Evolutionary conservation across 805 yeast genomes (phyloP).

Genomic region (Peterozyma xylosa): DNA sequence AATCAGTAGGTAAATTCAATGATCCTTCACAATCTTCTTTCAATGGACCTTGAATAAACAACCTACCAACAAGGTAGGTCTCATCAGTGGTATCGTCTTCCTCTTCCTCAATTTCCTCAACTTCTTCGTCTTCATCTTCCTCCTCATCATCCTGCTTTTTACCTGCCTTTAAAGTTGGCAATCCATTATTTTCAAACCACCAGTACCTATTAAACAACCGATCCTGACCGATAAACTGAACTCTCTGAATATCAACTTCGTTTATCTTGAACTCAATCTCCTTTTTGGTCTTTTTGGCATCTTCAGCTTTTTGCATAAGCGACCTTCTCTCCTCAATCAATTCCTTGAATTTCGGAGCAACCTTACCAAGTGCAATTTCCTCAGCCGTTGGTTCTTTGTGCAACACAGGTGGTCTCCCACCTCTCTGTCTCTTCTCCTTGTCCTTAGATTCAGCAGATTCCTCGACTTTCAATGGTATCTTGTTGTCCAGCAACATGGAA

Average conservation of each 20-base stretch:
- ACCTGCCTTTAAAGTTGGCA: slow-evolving; percentile 35
- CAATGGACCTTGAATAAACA: slow-evolving; percentile 91
- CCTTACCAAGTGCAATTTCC: slow-evolving; percentile 29
- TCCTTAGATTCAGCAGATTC: slow-evolving; percentile 15
- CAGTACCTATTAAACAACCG: slow-evolving; percentile 81
- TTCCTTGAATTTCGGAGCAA: slow-evolving; percentile 33
- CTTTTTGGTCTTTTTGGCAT: slow-evolving; percentile 38
- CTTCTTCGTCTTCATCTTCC: slow-evolving; percentile 29
- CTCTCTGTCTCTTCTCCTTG: slow-evolving; percentile 15
- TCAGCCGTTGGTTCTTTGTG: slow-evolving; percentile 23
- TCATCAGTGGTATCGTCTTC: slow-evolving; percentile 40
- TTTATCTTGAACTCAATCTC: slow-evolving; percentile 53
- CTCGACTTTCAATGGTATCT: slow-evolving; percentile 15
- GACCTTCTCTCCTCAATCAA: slow-evolving; percentile 38
- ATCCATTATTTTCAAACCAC: slow-evolving; percentile 91
- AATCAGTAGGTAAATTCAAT: slow-evolving; percentile 27
- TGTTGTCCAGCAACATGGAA: slow-evolving; percentile 19
- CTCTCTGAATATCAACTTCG: slow-evolving; percentile 71
- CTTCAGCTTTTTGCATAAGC: slow-evolving; percentile 31
- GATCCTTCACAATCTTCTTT: slow-evolving; percentile 28
- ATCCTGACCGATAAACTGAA: slow-evolving; percentile 74
- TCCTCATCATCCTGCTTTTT: slow-evolving; percentile 15
- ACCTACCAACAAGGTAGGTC: slow-evolving; percentile 69
- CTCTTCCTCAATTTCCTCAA: slow-evolving; percentile 31
- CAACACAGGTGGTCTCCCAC: slow-evolving; percentile 18